A percentile compares a stretch with the other conserved stretches of the same genome.
Conservation (phyloP, 2,329 filamentous ascomycete genomes). For the Berkeleyomyces rouxiae region DNA sequence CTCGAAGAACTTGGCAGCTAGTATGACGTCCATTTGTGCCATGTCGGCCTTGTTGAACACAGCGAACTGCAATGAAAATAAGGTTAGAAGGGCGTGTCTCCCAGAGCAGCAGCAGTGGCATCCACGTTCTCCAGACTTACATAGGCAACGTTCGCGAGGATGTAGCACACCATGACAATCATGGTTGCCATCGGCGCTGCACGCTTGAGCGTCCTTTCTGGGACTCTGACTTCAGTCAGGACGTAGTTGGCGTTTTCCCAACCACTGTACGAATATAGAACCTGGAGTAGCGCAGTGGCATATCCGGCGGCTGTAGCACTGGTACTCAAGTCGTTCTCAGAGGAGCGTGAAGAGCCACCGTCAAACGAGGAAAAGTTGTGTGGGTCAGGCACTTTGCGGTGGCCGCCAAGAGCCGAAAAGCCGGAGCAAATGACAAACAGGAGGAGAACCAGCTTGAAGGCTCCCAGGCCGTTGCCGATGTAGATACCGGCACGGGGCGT, state of each 20-base stretch:
- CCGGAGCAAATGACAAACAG: slow-evolving; percentile 45
- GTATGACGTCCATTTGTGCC: slow-evolving; percentile 39
- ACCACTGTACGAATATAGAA: slow-evolving; percentile 45
- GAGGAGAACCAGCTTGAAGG: slow-evolving; percentile 44
- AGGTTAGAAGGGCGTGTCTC: background rate
- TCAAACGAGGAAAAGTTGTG: slow-evolving; percentile 39
- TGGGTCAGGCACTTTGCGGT: slow-evolving; percentile 30
- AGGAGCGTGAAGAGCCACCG: slow-evolving; percentile 19
- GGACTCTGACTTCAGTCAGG: slow-evolving; percentile 38
- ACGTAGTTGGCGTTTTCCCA: slow-evolving; percentile 51
- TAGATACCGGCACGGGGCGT: slow-evolving; percentile 41
- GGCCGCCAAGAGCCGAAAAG: slow-evolving; percentile 38
- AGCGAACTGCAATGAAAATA: slow-evolving; percentile 26
- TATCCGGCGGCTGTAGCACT: background rate
- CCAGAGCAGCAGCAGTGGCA: background rate
- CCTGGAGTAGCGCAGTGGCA: slow-evolving; percentile 36
- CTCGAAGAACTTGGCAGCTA: slow-evolving; percentile 43
- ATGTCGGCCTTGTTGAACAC: slow-evolving; percentile 43
- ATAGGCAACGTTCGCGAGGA: slow-evolving; percentile 48
- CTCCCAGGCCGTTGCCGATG: slow-evolving; percentile 39
- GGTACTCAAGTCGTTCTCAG: too few species aligned
- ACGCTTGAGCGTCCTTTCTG: slow-evolving; percentile 34
- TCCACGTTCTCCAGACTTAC: background rate
- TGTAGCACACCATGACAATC: slow-evolving; percentile 41
- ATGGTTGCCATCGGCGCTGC: slow-evolving; percentile 36